phyloP scores from a whole-genome alignment of 179 eudicot species.

The Amaranthus tricolor region DNA sequence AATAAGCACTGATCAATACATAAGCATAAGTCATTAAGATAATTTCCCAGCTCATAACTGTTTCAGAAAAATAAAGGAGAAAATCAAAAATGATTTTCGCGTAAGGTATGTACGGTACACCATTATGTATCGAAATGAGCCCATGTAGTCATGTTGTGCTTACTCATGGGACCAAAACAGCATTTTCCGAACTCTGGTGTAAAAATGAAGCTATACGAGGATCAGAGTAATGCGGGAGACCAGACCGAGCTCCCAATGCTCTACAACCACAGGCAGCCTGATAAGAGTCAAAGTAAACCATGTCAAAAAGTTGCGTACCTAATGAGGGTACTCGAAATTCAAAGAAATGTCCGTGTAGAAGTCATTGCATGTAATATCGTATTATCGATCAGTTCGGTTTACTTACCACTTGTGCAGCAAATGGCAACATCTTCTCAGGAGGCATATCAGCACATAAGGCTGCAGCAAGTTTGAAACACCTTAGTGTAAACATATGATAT shows the following conservation, averaged over 20 bases:
- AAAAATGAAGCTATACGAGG: constrained; percentile 61
- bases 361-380: background rate
- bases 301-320: background rate
- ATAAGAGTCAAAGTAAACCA: constrained; percentile 4
- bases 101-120: background rate
- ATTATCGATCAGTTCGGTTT: background rate
- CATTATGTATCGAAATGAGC: background rate
- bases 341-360: background rate
- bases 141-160: background rate
- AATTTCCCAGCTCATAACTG: background rate
- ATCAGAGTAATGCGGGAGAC: constrained; percentile 66
- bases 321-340: background rate
- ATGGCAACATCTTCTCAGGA: constrained; percentile 84
- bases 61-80: background rate
- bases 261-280: constrained; percentile 89
- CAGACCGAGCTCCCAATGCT: constrained; percentile 89
- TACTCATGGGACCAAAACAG: background rate
- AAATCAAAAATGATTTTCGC: background rate
- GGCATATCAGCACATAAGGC: constrained; percentile 74
- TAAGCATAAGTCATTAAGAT: background rate
- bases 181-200: constrained; percentile 13
- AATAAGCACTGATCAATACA: background rate
- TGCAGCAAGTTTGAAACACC: constrained; percentile 27
- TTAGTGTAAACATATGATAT: constrained; percentile 7
- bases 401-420: constrained; percentile 91